These are phyloP conservation scores for Cladosporium sphaerospermum DNA, from an alignment of 2,329 filamentous ascomycete species.

Conservation along the genomic window DNA sequence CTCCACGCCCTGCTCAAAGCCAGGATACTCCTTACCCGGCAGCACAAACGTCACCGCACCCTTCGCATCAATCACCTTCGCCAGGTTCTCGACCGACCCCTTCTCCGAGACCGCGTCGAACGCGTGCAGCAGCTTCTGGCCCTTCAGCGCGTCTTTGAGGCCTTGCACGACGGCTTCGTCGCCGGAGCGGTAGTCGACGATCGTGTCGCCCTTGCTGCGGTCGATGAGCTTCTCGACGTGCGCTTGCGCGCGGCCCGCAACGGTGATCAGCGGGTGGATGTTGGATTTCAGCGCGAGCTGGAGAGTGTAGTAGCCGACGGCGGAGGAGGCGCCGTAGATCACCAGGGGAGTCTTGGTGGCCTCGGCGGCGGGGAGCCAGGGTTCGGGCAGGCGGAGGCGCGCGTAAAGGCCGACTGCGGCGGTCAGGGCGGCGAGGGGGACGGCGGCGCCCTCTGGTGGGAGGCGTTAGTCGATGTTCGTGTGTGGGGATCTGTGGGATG, in stretches of 20 bases:
- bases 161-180: slow-evolving; percentile 45
- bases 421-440: slow-evolving; percentile 43
- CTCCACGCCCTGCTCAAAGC: slow-evolving; percentile 35
- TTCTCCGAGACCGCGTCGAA: slow-evolving; percentile 55
- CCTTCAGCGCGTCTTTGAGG: slow-evolving; percentile 41
- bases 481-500: neutral
- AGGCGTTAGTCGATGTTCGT: slow-evolving; percentile 11
- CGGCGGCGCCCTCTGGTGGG: slow-evolving; percentile 36
- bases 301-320: slow-evolving; percentile 38
- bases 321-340: slow-evolving; percentile 37
- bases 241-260: slow-evolving; percentile 34
- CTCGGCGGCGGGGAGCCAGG: slow-evolving; percentile 31
- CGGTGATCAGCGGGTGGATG: slow-evolving; percentile 38
- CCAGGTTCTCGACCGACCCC: slow-evolving; percentile 38
- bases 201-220: slow-evolving; percentile 33
- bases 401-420: slow-evolving; percentile 41
- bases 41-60: slow-evolving; percentile 32
- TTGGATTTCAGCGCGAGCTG: slow-evolving; percentile 35
- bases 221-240: slow-evolving; percentile 36
- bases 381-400: slow-evolving; percentile 37
- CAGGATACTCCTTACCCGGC: slow-evolving; percentile 34
- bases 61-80: slow-evolving; percentile 37
- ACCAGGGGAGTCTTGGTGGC: slow-evolving; percentile 26
- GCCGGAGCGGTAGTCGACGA: slow-evolving; percentile 51
- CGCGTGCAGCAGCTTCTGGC: slow-evolving; percentile 44